phyloP scores from a whole-genome alignment of 495 filamentous ascomycete species.

The Daldinia decipiens region DNA sequence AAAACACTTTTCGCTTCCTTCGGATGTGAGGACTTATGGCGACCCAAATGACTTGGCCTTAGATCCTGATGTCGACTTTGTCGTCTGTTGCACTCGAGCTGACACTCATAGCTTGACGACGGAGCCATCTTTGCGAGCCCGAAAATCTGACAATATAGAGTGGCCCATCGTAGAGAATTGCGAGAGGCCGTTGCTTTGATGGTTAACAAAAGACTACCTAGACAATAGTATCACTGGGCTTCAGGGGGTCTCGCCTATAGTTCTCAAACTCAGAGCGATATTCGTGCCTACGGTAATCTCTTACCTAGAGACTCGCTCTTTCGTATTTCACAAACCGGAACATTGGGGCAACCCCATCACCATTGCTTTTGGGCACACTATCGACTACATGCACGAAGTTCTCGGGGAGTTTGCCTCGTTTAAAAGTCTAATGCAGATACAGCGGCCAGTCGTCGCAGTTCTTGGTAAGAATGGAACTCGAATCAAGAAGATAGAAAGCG shows the following conservation, averaged over 20 bases:
- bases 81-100: conserved; percentile 65
- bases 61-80: conserved; percentile 65
- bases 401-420: conserved; percentile 57
- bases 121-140: conserved; percentile 59
- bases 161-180: conserved; percentile 63
- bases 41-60: conserved; percentile 58
- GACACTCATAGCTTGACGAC: conserved; percentile 57
- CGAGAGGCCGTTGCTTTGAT: conserved; percentile 56
- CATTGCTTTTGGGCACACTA: conserved; percentile 63
- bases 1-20: conserved; percentile 54
- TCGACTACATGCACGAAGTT: conserved; percentile 54
- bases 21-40: conserved; percentile 61
- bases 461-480: conserved; percentile 39
- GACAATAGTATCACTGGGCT: conserved; percentile 62
- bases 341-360: conserved; percentile 64
- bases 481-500: conserved; percentile 43
- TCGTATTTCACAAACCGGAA: conserved; percentile 57
- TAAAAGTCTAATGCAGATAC: conserved; percentile 56
- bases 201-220: conserved; percentile 48
- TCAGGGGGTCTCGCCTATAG: conserved; percentile 59
- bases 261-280: conserved; percentile 57
- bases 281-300: conserved; percentile 54
- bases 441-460: conserved; percentile 56
- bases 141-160: conserved; percentile 69
- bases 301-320: conserved; percentile 50